Conservation (phyloP, 352 stramenopile species). For the Nothophytophthora sp. region DNA sequence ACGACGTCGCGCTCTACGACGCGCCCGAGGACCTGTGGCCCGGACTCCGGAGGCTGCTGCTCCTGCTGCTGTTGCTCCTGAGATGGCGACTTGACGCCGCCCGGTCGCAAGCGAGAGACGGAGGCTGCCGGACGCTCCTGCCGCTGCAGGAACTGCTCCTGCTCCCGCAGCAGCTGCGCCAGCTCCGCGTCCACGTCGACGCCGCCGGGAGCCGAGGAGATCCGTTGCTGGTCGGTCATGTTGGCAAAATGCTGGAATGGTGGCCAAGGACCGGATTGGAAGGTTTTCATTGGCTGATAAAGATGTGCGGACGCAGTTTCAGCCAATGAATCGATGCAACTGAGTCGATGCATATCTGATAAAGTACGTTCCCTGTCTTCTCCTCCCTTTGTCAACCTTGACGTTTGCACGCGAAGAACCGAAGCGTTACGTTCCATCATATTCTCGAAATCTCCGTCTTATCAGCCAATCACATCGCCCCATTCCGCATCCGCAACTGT, state of each 20-base stretch:
- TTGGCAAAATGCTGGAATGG: neutral
- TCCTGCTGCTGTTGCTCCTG: slow-evolving; percentile 2
- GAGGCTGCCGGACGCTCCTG: slow-evolving; percentile 61
- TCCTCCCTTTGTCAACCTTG: too few relatives aligned
- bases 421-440: too few relatives aligned
- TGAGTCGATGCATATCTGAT: too few relatives aligned
- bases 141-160: slow-evolving; percentile 75
- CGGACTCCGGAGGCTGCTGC: slow-evolving; percentile 6
- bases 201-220: neutral
- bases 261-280: slow-evolving; percentile 7
- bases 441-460: too few relatives aligned
- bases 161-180: slow-evolving; percentile 75
- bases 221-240: slow-evolving; percentile 7
- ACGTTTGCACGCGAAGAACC: too few relatives aligned
- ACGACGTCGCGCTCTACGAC: slow-evolving; percentile 71
- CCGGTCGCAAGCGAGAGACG: slow-evolving; percentile 30
- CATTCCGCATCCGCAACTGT: too few relatives aligned
- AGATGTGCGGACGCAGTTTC: too few relatives aligned
- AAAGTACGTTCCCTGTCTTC: too few relatives aligned
- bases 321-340: neutral
- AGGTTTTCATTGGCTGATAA: too few relatives aligned
- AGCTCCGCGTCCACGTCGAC: slow-evolving; percentile 81
- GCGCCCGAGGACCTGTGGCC: slow-evolving; percentile 45
- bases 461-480: too few relatives aligned
- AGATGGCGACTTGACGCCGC: slow-evolving; percentile 1